Evolutionary conservation across 441 rosid species (phyloP).

Genomic region (Gossypium lobatum): DNA sequence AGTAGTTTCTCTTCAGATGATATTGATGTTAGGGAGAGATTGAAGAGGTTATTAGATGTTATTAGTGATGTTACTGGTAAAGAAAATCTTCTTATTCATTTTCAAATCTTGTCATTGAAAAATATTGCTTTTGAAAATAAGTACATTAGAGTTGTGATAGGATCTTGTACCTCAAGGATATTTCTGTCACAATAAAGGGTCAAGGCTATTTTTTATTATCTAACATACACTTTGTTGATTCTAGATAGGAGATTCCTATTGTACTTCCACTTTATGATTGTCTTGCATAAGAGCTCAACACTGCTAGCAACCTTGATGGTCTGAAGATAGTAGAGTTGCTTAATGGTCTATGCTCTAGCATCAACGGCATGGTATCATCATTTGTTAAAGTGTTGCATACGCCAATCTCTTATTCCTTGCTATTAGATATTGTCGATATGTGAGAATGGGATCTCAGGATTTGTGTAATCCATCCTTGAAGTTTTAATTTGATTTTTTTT

Average conservation of each 20-base stretch:
- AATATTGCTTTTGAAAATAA: conserved; percentile 74
- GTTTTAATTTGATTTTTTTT: not conserved
- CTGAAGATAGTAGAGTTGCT: too few relatives aligned
- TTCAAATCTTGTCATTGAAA: conserved; percentile 59
- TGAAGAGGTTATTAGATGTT: too few relatives aligned
- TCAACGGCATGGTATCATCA: too few relatives aligned
- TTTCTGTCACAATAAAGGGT: conserved; percentile 84
- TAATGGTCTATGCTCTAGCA: too few relatives aligned
- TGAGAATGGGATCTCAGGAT: too few relatives aligned
- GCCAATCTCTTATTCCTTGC: not conserved
- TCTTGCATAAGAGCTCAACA: conserved; percentile 56
- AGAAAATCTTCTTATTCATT: conserved; percentile 66
- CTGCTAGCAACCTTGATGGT: conserved; percentile 40
- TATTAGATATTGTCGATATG: not conserved
- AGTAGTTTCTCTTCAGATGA: conserved; percentile 13
- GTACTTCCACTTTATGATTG: conserved; percentile 91
- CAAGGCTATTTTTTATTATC: conserved; percentile 87
- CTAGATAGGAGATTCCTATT: conserved; percentile 68
- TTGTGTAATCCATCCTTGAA: not conserved
- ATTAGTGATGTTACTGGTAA: conserved; percentile 11
- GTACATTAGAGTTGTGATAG: conserved; percentile 61
- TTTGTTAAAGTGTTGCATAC: not conserved
- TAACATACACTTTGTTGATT: conserved; percentile 84
- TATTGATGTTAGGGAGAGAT: too few relatives aligned
- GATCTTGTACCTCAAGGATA: conserved; percentile 73